Conservation (phyloP, 164 flowering plant species). For the Warburgia ugandensis region DNA sequence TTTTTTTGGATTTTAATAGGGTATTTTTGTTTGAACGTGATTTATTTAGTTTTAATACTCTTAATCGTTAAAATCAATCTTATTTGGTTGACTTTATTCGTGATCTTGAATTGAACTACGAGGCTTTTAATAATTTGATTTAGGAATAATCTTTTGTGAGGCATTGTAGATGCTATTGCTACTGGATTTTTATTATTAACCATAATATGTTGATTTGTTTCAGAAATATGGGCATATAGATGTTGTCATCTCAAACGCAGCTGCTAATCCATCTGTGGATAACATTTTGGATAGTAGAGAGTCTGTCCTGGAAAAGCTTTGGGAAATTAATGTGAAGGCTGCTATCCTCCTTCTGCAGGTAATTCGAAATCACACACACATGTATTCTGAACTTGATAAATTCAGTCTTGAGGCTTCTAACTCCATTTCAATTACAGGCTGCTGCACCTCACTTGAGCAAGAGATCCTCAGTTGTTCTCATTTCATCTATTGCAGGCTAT, state of each 20-base stretch:
- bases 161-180: too few species aligned
- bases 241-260: slow-evolving; percentile 83
- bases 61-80: too few species aligned
- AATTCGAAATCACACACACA: background rate
- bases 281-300: slow-evolving; percentile 59
- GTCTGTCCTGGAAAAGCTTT: slow-evolving; percentile 82
- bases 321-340: slow-evolving; percentile 94
- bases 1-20: too few species aligned
- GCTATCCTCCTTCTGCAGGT: slow-evolving; percentile 73
- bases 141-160: background rate
- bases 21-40: too few species aligned
- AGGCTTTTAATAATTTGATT: too few species aligned
- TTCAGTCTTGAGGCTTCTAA: background rate
- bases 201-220: slow-evolving; percentile 3
- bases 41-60: too few species aligned
- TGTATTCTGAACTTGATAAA: background rate
- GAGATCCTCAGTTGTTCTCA: slow-evolving; percentile 75
- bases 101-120: too few species aligned
- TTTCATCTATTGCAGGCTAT: slow-evolving; percentile 73
- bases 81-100: too few species aligned
- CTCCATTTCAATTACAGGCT: slow-evolving; percentile 36
- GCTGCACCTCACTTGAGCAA: slow-evolving; percentile 74
- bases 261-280: slow-evolving; percentile 66
- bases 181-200: background rate
- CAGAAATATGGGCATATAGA: slow-evolving; percentile 84